These are phyloP conservation scores for Mycosphaerella sp. DNA, from an alignment of 2,329 filamentous ascomycete species.

Conservation along the genomic window DNA sequence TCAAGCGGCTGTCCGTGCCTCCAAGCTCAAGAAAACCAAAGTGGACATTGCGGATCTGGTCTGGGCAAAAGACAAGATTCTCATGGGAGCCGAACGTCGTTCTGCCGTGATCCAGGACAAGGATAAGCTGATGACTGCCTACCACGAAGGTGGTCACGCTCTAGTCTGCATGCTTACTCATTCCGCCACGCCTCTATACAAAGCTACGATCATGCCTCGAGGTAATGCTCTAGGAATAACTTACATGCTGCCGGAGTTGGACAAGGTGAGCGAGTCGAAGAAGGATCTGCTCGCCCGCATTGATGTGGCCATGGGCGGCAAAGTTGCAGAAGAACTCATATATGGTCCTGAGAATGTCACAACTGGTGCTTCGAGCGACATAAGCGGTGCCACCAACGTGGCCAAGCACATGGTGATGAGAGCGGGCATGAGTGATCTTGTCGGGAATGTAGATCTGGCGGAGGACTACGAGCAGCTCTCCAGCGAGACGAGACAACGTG, in stretches of 20 bases:
- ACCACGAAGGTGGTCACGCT: constrained; percentile 93
- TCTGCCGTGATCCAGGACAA: constrained; percentile 86
- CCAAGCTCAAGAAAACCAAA: constrained; percentile 68
- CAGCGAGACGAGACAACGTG: constrained; percentile 74
- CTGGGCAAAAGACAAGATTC: constrained; percentile 96
- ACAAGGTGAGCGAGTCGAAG: constrained; percentile 84
- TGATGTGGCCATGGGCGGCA: constrained; percentile 75
- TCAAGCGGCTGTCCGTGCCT: constrained; percentile 90
- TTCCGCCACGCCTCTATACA: constrained; percentile 74
- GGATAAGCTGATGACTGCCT: constrained; percentile 93
- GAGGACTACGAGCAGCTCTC: constrained; percentile 76
- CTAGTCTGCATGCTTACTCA: constrained; percentile 80
- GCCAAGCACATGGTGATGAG: constrained; percentile 84
- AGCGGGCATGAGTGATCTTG: constrained; percentile 78
- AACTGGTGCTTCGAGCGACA: constrained; percentile 77
- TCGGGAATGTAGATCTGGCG: constrained; percentile 85
- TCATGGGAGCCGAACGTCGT: constrained; percentile 90
- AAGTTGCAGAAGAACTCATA: constrained; percentile 83
- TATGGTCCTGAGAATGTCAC: constrained; percentile 90
- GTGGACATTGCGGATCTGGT: constrained; percentile 79
- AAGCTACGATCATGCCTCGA: constrained; percentile 92
- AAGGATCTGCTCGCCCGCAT: constrained; percentile 75
- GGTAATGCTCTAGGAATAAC: constrained; percentile 83
- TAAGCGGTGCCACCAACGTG: constrained; percentile 70
- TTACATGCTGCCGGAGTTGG: constrained; percentile 79